Conservation (phyloP, 495 filamentous ascomycete genomes). For the Jackrogersella multiformis region DNA sequence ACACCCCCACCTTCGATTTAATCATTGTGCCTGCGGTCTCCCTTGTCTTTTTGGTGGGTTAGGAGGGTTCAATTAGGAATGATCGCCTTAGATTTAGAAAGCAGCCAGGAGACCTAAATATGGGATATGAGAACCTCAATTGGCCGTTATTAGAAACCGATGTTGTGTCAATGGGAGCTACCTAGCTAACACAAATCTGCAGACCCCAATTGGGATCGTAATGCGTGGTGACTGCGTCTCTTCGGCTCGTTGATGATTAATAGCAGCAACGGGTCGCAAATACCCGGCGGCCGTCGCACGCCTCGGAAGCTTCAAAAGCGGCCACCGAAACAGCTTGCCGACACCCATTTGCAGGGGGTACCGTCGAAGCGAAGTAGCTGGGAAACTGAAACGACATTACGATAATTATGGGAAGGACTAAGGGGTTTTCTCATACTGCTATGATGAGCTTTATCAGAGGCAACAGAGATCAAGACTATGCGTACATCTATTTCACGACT, state of each 20-base stretch:
- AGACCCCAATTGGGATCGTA: conserved; percentile 83
- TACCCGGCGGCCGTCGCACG: conserved; percentile 41
- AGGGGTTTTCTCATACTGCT: background rate
- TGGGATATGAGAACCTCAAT: background rate
- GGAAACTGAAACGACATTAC: conserved; percentile 36
- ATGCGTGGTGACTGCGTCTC: conserved; percentile 70
- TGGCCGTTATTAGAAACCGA: background rate
- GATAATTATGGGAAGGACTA: conserved; percentile 20
- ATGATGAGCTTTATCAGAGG: background rate
- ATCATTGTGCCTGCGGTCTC: no score
- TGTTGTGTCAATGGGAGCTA: conserved; percentile 5
- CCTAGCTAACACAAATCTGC: conserved; percentile 35
- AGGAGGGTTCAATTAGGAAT: conserved; percentile 25
- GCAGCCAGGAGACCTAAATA: background rate
- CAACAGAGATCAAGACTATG: background rate
- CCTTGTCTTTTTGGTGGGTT: background rate
- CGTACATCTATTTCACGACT: conserved; percentile 1
- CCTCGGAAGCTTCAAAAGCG: conserved; percentile 61
- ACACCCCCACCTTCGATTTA: background rate
- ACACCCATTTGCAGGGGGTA: conserved; percentile 45
- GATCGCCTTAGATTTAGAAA: background rate
- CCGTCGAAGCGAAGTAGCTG: conserved; percentile 35
- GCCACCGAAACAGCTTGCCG: conserved; percentile 48
- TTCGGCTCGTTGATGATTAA: conserved; percentile 44
- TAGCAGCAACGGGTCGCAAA: conserved; percentile 32